A percentile compares a stretch with the other conserved stretches of the same genome.
These are phyloP conservation scores for Effrenium voratum DNA, from an alignment of 73 alveolate species.

Conservation along the genomic window DNA sequence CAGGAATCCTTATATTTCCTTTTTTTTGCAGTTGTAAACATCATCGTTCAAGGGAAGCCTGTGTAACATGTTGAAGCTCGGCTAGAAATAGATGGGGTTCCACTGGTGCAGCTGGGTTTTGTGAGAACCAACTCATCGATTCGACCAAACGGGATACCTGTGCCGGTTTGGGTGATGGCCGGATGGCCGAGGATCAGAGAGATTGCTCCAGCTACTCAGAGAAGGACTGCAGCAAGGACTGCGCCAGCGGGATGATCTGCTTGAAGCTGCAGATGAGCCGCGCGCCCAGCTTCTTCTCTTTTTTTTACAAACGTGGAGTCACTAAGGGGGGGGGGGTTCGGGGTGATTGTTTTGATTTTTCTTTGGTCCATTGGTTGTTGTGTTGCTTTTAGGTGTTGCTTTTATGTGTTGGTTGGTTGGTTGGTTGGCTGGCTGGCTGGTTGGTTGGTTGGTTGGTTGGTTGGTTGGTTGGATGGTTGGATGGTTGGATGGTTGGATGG, in stretches of 20 bases:
- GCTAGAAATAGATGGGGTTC: neutral
- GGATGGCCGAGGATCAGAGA: conserved; percentile 40
- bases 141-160: neutral
- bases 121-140: neutral
- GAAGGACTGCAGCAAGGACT: conserved; percentile 12
- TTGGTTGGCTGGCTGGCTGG: too few relatives aligned
- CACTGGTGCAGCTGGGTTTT: neutral
- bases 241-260: conserved; percentile 18
- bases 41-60: neutral
- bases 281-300: neutral
- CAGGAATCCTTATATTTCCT: neutral
- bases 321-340: too few relatives aligned
- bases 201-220: conserved; percentile 34
- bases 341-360: too few relatives aligned
- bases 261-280: conserved; percentile 54
- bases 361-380: too few relatives aligned
- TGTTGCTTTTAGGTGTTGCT: too few relatives aligned
- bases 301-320: too few relatives aligned
- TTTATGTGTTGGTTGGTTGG: too few relatives aligned
- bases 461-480: too few relatives aligned
- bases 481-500: too few relatives aligned
- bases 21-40: neutral
- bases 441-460: too few relatives aligned
- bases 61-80: neutral
- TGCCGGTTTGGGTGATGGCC: neutral